Conservation (phyloP, 306 rosid genomes). For the Malus orientalis region DNA sequence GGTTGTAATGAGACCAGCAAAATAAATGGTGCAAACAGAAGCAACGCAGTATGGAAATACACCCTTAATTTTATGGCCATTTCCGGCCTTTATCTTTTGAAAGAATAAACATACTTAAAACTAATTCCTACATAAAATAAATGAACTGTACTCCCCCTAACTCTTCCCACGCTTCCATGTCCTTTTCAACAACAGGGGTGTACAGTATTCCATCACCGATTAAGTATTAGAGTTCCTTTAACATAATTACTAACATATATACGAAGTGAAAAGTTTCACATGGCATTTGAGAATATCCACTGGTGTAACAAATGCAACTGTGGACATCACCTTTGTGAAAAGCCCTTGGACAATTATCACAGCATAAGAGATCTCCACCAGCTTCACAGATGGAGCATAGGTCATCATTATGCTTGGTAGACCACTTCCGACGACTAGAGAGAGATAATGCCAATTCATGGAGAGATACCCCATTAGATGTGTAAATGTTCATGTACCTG, state of each 20-base stretch:
- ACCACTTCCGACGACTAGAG: slow-evolving; percentile 48
- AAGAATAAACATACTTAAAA: neutral
- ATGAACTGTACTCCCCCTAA: neutral
- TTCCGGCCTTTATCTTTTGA: neutral
- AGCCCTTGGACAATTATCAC: slow-evolving; percentile 92
- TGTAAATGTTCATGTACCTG: slow-evolving; percentile 87
- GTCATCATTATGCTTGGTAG: slow-evolving; percentile 60
- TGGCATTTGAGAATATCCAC: neutral
- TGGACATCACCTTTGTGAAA: slow-evolving; percentile 61
- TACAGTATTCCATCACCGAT: neutral
- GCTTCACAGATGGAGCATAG: slow-evolving; percentile 73
- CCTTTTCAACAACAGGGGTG: neutral
- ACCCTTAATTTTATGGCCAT: neutral
- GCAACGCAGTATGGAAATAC: neutral
- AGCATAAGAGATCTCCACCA: slow-evolving; percentile 83
- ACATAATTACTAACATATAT: neutral
- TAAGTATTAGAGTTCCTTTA: neutral
- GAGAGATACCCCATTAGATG: slow-evolving; percentile 85
- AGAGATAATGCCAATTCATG: slow-evolving; percentile 77
- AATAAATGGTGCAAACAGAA: neutral
- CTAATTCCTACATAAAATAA: neutral
- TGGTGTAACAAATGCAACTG: neutral
- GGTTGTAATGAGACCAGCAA: neutral
- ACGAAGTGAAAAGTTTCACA: neutral
- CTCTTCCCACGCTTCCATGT: neutral